phyloP scores from a whole-genome alignment of 2,329 filamentous ascomycete genomes.

The Rhinocladiella similis region DNA sequence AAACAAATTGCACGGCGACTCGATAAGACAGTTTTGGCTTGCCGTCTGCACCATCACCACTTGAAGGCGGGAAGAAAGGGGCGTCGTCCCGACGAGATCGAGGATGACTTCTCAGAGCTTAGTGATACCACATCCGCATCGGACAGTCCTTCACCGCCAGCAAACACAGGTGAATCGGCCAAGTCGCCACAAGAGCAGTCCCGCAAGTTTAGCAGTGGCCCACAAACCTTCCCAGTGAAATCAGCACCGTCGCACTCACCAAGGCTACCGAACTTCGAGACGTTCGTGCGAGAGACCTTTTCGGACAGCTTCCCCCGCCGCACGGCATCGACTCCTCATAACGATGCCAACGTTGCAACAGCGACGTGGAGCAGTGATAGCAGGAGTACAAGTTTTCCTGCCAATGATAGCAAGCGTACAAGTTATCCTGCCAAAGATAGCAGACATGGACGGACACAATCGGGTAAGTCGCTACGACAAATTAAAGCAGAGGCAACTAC shows the following conservation, averaged over 20 bases:
- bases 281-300: conserved; percentile 21
- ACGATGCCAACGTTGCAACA: neutral
- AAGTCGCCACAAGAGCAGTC: neutral
- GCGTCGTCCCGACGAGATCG: conserved; percentile 15
- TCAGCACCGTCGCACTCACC: neutral
- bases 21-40: conserved; percentile 85
- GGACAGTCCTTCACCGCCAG: conserved; percentile 5
- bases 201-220: neutral
- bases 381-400: neutral
- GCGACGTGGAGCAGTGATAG: neutral
- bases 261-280: conserved; percentile 20
- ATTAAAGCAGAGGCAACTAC: neutral
- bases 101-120: conserved; percentile 16
- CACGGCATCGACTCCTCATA: conserved; percentile 16
- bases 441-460: conserved; percentile 11
- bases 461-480: conserved; percentile 15
- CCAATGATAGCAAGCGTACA: conserved; percentile 5
- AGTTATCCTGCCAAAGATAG: neutral
- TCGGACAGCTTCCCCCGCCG: conserved; percentile 18
- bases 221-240: neutral
- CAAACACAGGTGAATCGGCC: neutral
- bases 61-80: conserved; percentile 60
- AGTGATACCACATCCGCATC: neutral
- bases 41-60: conserved; percentile 84
- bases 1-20: conserved; percentile 84